Evolutionary conservation across 1,284 basidiomycete species (phyloP).

Genomic region (Takashimella tepidaria): DNA sequence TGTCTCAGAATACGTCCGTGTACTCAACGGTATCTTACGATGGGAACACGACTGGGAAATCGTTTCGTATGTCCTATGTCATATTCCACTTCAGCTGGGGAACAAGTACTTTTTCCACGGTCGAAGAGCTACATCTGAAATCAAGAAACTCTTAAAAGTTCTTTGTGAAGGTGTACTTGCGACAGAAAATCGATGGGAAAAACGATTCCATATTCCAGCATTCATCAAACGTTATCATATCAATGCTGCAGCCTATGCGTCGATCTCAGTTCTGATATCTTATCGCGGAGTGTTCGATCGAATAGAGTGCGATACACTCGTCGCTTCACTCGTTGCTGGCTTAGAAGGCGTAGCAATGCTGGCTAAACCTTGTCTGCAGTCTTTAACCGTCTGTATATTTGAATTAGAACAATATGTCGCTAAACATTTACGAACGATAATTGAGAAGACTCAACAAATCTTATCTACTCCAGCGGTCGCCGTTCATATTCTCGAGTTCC

Average conservation of each 20-base stretch:
- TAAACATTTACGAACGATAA: constrained; percentile 70
- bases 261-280: constrained; percentile 80
- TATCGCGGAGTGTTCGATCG: constrained; percentile 70
- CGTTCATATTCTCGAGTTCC: constrained; percentile 91
- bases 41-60: constrained; percentile 88
- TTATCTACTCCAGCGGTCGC: constrained; percentile 92
- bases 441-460: constrained; percentile 87
- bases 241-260: constrained; percentile 81
- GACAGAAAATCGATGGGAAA: constrained; percentile 31
- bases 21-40: constrained; percentile 65
- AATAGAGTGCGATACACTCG: constrained; percentile 59
- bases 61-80: constrained; percentile 84
- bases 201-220: constrained; percentile 47
- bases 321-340: constrained; percentile 78
- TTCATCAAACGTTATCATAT: constrained; percentile 69
- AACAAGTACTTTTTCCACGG: constrained; percentile 99
- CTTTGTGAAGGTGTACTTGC: constrained; percentile 55
- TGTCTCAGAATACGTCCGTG: constrained; percentile 69
- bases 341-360: constrained; percentile 67
- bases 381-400: constrained; percentile 80
- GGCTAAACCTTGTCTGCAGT: constrained; percentile 88
- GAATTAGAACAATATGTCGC: constrained; percentile 82
- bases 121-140: constrained; percentile 62
- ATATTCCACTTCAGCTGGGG: constrained; percentile 82
- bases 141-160: constrained; percentile 62